phyloP scores from a whole-genome alignment of 495 filamentous ascomycete genomes.

The Neurospora sp. region DNA sequence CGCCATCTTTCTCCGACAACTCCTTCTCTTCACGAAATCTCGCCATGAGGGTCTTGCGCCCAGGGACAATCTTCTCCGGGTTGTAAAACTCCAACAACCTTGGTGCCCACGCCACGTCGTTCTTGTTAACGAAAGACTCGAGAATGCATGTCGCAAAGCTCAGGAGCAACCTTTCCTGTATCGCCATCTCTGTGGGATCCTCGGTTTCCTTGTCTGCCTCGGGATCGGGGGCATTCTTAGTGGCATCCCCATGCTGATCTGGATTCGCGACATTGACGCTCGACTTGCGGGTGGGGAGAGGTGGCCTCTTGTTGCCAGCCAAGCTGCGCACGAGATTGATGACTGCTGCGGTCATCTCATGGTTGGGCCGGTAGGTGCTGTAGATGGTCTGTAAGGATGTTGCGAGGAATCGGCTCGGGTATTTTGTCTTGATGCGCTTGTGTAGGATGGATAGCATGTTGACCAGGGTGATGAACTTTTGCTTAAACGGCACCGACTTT shows the following conservation, averaged over 20 bases:
- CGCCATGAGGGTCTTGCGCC: conserved; percentile 47
- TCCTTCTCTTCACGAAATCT: conserved; percentile 52
- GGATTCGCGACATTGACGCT: conserved; percentile 46
- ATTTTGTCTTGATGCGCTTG: conserved; percentile 77
- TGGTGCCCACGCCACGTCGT: conserved; percentile 62
- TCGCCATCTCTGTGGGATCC: conserved; percentile 47
- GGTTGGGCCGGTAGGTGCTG: conserved; percentile 50
- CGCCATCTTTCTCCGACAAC: conserved; percentile 53
- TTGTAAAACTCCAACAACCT: conserved; percentile 63
- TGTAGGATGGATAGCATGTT: conserved; percentile 80
- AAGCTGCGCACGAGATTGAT: conserved; percentile 67
- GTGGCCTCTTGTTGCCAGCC: conserved; percentile 61
- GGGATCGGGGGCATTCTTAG: conserved; percentile 63
- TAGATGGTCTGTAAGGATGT: conserved; percentile 72
- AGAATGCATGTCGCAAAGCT: conserved; percentile 78
- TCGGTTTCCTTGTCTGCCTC: conserved; percentile 53
- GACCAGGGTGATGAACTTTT: conserved; percentile 66
- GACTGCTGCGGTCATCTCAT: conserved; percentile 61
- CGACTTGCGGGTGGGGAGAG: conserved; percentile 59
- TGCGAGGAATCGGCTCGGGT: conserved; percentile 86
- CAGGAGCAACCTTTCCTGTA: conserved; percentile 65
- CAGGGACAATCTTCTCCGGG: conserved; percentile 48
- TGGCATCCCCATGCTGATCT: conserved; percentile 31
- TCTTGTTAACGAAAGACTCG: conserved; percentile 64
- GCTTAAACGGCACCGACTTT: conserved; percentile 14